Evolutionary conservation across 805 yeast genomes (phyloP).

Genomic region (Ogataea salicorniae): DNA sequence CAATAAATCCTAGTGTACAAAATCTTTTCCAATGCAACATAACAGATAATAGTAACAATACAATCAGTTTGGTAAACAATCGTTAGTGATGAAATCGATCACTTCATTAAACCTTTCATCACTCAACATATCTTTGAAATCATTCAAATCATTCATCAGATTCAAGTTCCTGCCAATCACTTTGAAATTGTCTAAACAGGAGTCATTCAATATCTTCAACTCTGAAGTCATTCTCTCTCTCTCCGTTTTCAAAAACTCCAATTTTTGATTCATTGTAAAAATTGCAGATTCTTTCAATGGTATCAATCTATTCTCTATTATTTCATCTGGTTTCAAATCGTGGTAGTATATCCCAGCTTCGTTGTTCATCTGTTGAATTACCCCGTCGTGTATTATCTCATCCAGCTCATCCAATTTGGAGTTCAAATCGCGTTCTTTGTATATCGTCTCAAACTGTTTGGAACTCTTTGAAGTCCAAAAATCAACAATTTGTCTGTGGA

Average conservation of each 20-base stretch:
- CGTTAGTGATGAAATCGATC: conserved; percentile 16
- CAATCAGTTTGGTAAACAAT: conserved; percentile 3
- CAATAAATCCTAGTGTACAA: too few relatives aligned
- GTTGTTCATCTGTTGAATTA: conserved; percentile 7
- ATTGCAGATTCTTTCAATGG: conserved; percentile 13
- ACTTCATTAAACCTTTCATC: conserved; percentile 11
- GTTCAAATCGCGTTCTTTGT: conserved; percentile 40
- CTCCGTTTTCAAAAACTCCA: conserved; percentile 11
- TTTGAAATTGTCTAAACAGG: conserved; percentile 6
- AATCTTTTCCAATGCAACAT: too few relatives aligned
- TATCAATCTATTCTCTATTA: conserved; percentile 14
- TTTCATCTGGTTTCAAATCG: conserved; percentile 19
- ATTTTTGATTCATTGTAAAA: conserved; percentile 9
- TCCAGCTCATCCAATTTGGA: conserved; percentile 42
- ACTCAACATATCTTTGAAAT: not conserved
- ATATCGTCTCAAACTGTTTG: conserved; percentile 43
- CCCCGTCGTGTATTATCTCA: conserved; percentile 39
- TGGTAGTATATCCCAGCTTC: conserved; percentile 6
- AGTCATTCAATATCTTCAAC: conserved; percentile 6
- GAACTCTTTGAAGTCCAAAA: conserved; percentile 40
- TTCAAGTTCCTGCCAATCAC: conserved; percentile 6
- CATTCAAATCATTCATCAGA: conserved; percentile 9
- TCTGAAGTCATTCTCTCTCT: conserved; percentile 9
- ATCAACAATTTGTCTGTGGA: conserved; percentile 39
- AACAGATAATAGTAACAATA: too few relatives aligned